phyloP scores from a whole-genome alignment of 176 grass and related monocot genomes.

The Musa beccarii region DNA sequence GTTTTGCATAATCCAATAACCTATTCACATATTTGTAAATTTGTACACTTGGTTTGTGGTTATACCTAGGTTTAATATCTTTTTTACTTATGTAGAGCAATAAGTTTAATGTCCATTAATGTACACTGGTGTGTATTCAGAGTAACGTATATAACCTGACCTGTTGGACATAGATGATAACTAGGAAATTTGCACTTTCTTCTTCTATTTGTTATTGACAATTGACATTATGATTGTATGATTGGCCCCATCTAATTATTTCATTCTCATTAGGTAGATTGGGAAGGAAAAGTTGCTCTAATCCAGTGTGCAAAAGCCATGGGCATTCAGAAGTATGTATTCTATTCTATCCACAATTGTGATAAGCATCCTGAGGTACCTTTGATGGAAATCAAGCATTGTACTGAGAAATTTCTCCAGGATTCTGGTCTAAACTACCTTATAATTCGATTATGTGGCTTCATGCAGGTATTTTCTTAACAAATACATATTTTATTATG shows the following conservation, averaged over 20 bases:
- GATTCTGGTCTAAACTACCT: conserved; percentile 66
- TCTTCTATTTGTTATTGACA: too few species aligned
- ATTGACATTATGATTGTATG: not conserved
- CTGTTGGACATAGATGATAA: too few species aligned
- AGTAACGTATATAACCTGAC: too few species aligned
- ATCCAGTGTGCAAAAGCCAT: conserved; percentile 98
- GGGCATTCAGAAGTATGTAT: conserved; percentile 95
- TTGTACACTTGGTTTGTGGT: too few species aligned
- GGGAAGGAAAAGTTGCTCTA: conserved; percentile 98
- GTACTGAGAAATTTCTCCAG: conserved; percentile 93
- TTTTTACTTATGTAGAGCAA: too few species aligned
- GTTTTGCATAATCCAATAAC: too few species aligned
- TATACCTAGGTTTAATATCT: too few species aligned
- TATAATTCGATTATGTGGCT: conserved; percentile 86
- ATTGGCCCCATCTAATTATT: not conserved
- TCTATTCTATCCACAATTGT: conserved; percentile 98
- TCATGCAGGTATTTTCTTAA: conserved; percentile 69
- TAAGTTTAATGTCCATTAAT: too few species aligned
- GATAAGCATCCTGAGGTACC: conserved; percentile 96
- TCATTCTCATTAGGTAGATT: conserved; percentile 90
- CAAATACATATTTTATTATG: not conserved
- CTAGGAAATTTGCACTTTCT: too few species aligned
- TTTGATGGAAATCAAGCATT: conserved; percentile 98
- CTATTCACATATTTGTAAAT: too few species aligned
- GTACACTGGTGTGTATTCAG: too few species aligned